Evolutionary conservation across 257 asterid species (phyloP).

Genomic region (Solanum ossicruentum): DNA sequence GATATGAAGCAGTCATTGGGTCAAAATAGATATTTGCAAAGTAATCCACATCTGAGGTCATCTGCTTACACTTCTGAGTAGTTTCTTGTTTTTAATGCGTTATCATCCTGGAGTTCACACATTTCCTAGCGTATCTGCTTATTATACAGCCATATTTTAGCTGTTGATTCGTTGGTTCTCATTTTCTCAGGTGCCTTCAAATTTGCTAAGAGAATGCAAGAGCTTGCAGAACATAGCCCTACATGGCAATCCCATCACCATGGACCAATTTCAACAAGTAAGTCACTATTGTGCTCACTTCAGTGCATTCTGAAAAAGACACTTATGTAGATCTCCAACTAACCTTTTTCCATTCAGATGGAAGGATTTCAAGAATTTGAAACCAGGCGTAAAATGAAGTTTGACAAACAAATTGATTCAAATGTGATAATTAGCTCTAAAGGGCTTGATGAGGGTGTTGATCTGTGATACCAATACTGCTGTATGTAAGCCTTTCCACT

Average conservation of each 20-base stretch:
- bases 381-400: constrained; percentile 74
- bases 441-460: constrained; percentile 93
- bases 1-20: not conserved
- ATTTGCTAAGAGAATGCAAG: constrained; percentile 68
- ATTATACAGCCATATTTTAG: not conserved
- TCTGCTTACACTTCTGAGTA: not conserved
- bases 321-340: not conserved
- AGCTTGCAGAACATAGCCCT: constrained; percentile 75
- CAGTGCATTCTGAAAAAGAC: not conserved
- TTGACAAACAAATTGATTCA: constrained; percentile 85
- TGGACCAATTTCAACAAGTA: constrained; percentile 91
- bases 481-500: not conserved
- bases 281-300: not conserved
- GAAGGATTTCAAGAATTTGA: constrained; percentile 85
- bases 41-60: not conserved
- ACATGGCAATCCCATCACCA: constrained; percentile 85
- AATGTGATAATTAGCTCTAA: constrained; percentile 86
- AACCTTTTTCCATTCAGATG: constrained; percentile 34
- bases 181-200: constrained; percentile 57
- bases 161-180: not conserved
- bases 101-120: not conserved
- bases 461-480: constrained; percentile 28
- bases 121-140: not conserved
- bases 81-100: not conserved
- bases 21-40: not conserved